Percentiles rank a stretch among this genome's conserved stretches.
phyloP scores from a whole-genome alignment of 371 early-diverging fungal genomes.

The Actinomortierella ambigua region DNA sequence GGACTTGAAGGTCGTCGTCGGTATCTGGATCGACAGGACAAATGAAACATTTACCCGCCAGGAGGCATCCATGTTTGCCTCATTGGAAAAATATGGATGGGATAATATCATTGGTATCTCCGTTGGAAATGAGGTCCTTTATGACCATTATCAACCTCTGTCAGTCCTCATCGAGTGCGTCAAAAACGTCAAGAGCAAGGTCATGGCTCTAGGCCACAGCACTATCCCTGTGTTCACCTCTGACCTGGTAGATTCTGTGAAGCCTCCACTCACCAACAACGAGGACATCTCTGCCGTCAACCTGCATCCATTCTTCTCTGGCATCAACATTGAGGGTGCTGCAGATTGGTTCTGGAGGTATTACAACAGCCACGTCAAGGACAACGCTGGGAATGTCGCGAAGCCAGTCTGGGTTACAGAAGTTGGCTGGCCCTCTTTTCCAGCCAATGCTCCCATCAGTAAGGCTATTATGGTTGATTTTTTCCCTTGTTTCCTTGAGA shows the following conservation, averaged over 20 bases:
- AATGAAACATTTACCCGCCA: conserved; percentile 50
- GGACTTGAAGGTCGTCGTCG: conserved; percentile 49
- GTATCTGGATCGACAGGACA: conserved; percentile 51
- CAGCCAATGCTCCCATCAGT: conserved; percentile 43
- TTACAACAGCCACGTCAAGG: conserved; percentile 30
- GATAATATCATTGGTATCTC: conserved; percentile 50
- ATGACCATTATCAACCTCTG: conserved; percentile 53
- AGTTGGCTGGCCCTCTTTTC: conserved; percentile 69
- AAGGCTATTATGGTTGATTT: conserved; percentile 1
- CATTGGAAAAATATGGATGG: conserved; percentile 44
- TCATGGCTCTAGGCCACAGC: conserved; percentile 46
- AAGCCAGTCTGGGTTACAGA: conserved; percentile 65
- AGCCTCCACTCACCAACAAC: conserved; percentile 50
- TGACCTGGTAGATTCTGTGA: conserved; percentile 54
- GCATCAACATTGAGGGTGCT: conserved; percentile 53
- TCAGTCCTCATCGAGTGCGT: conserved; percentile 41
- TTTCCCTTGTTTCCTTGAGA: neutral
- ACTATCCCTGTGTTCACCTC: conserved; percentile 62
- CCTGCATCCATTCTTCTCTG: conserved; percentile 73
- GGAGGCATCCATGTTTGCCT: conserved; percentile 32
- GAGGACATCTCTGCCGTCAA: conserved; percentile 64
- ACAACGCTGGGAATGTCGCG: conserved; percentile 32
- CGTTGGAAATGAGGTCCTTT: conserved; percentile 60
- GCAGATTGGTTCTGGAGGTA: conserved; percentile 60
- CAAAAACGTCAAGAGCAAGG: conserved; percentile 47